Conservation (phyloP, 768 basidiomycete species). For the Piloderma croceum region DNA sequence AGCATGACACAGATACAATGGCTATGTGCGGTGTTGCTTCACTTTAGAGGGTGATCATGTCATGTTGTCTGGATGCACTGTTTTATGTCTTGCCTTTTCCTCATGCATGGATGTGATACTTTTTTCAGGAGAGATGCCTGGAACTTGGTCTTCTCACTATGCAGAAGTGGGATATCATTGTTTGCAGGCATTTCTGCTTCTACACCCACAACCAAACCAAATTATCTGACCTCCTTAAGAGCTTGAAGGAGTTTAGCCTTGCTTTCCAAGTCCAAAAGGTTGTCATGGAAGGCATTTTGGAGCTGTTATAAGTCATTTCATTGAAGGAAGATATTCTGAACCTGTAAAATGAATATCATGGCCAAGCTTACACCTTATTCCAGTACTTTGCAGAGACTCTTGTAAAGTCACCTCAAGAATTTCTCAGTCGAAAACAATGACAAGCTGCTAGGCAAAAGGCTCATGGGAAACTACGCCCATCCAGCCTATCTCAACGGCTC, state of each 20-base stretch:
- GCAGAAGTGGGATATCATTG: conserved; percentile 7
- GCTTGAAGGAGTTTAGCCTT: conserved; percentile 27
- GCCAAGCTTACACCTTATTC: conserved; percentile 11
- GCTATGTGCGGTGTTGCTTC: conserved; percentile 15
- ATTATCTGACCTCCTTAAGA: conserved; percentile 20
- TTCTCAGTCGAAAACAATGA: too few relatives aligned
- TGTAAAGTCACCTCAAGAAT: too few relatives aligned
- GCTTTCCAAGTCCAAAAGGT: conserved; percentile 37
- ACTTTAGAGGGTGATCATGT: conserved; percentile 21
- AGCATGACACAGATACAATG: too few relatives aligned
- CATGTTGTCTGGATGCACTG: conserved; percentile 25
- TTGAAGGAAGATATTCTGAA: conserved; percentile 15
- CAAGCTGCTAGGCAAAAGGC: too few relatives aligned
- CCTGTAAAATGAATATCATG: conserved; percentile 8
- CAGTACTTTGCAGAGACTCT: conserved; percentile 11
- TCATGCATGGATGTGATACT: conserved; percentile 19
- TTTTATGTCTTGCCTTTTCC: conserved; percentile 25
- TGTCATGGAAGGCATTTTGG: conserved; percentile 23
- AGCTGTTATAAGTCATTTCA: conserved; percentile 13
- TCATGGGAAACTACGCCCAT: too few relatives aligned
- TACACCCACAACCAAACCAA: conserved; percentile 1
- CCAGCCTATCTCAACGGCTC: too few relatives aligned
- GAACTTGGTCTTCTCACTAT: conserved; percentile 17
- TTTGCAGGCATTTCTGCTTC: conserved; percentile 16
- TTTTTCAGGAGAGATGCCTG: conserved; percentile 20